These are phyloP conservation scores for Bothriochloa decipiens DNA, from an alignment of 176 grass and related monocot species.

Conservation along the genomic window DNA sequence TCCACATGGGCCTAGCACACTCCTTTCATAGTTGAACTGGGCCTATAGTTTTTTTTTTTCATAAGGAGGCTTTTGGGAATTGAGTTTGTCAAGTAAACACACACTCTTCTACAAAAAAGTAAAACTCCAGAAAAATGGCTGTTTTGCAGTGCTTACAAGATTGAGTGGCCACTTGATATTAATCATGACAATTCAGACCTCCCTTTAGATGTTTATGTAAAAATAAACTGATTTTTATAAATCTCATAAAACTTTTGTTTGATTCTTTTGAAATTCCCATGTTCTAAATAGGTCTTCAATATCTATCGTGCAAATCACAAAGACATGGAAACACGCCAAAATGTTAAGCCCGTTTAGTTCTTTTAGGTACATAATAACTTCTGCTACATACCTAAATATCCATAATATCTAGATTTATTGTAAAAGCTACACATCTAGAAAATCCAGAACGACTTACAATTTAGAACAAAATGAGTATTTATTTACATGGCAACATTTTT, in stretches of 20 bases:
- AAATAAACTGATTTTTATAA: not conserved
- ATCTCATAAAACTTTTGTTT: no score
- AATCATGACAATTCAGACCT: not conserved
- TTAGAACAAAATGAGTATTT: no score
- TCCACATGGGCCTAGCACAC: not conserved
- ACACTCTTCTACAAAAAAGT: not conserved
- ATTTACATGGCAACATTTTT: not conserved
- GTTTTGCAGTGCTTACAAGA: not conserved
- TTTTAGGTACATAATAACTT: no score
- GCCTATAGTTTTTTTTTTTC: not conserved
- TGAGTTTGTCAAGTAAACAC: not conserved
- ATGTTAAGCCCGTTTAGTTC: no score
- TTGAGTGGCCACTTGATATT: not conserved
- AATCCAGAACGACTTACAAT: no score
- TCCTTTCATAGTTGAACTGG: not conserved
- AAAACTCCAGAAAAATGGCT: no score
- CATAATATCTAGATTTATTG: no score
- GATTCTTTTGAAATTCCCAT: not conserved
- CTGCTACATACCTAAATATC: no score
- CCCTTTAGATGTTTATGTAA: not conserved
- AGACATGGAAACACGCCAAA: not conserved
- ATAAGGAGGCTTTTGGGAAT: not conserved
- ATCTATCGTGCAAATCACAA: not conserved
- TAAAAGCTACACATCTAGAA: no score
- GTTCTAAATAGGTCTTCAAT: not conserved